Evolutionary conservation across 1,139 yeast genomes (phyloP).

Genomic region (Debaryomycetaceae sp.): DNA sequence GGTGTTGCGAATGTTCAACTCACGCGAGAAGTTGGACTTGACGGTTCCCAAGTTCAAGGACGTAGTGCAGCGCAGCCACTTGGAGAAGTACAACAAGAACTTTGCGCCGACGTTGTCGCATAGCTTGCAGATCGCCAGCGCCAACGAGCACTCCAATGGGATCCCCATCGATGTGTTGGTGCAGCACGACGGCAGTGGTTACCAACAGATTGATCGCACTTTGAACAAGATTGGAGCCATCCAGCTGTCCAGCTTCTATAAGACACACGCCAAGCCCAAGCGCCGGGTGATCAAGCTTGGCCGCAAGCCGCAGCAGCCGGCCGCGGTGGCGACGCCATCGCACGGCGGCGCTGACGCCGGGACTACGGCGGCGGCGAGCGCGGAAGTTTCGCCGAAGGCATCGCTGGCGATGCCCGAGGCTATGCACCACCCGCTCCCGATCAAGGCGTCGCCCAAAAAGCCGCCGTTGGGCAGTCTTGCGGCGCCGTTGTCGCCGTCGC

Average conservation of each 20-base stretch:
- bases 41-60: constrained; percentile 56
- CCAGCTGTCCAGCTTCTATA: constrained; percentile 40
- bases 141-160: constrained; percentile 23
- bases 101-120: constrained; percentile 34
- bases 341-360: constrained; percentile 1
- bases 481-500: constrained; percentile 6
- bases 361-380: not conserved
- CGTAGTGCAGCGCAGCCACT: constrained; percentile 51
- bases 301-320: constrained; percentile 14
- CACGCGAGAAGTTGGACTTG: constrained; percentile 74
- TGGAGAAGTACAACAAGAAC: constrained; percentile 37
- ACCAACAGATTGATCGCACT: constrained; percentile 31
- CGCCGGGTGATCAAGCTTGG: constrained; percentile 45
- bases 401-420: constrained; percentile 8
- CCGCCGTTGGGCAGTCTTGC: constrained; percentile 7
- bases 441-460: constrained; percentile 15
- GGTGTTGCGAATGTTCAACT: constrained; percentile 64
- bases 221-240: constrained; percentile 44
- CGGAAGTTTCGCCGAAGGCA: not conserved
- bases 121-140: constrained; percentile 26
- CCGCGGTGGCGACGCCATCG: constrained; percentile 5
- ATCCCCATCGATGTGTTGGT: constrained; percentile 35
- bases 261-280: constrained; percentile 34
- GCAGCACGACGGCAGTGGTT: constrained; percentile 18
- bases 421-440: constrained; percentile 25